Conservation (phyloP, 1,139 yeast genomes). For the Suhomyces anneliseae region DNA sequence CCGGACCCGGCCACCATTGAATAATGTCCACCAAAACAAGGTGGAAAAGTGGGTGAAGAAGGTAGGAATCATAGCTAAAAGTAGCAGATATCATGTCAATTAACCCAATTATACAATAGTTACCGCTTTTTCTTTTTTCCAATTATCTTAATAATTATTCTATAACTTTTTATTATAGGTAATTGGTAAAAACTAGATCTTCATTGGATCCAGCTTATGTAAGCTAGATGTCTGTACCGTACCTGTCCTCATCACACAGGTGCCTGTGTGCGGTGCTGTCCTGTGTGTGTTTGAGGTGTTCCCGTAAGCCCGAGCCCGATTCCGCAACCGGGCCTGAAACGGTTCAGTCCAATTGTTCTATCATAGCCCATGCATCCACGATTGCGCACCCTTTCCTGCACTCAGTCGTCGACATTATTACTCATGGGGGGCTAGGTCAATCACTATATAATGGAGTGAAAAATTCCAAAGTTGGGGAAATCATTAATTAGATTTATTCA, state of each 20-base stretch:
- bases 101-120: too few relatives aligned
- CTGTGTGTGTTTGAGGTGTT: not conserved
- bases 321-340: conserved; percentile 14
- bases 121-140: too few relatives aligned
- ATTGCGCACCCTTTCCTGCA: conserved; percentile 3
- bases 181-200: too few relatives aligned
- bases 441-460: conserved; percentile 12
- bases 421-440: conserved; percentile 6
- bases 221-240: too few relatives aligned
- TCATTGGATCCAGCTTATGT: too few relatives aligned
- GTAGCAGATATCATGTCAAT: too few relatives aligned
- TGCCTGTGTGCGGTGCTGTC: too few relatives aligned
- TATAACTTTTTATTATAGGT: too few relatives aligned
- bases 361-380: not conserved
- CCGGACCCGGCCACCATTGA: conserved; percentile 1
- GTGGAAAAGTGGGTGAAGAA: not conserved
- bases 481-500: conserved; percentile 3
- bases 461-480: conserved; percentile 3
- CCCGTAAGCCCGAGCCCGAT: not conserved
- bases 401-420: conserved; percentile 5
- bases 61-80: not conserved
- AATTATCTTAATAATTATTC: too few relatives aligned
- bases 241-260: too few relatives aligned
- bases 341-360: not conserved
- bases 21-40: not conserved